Evolutionary conservation across 352 stramenopile species (phyloP), one percentile per base, ranked within the genome.

Genomic region (Pythium monospermum): DNA sequence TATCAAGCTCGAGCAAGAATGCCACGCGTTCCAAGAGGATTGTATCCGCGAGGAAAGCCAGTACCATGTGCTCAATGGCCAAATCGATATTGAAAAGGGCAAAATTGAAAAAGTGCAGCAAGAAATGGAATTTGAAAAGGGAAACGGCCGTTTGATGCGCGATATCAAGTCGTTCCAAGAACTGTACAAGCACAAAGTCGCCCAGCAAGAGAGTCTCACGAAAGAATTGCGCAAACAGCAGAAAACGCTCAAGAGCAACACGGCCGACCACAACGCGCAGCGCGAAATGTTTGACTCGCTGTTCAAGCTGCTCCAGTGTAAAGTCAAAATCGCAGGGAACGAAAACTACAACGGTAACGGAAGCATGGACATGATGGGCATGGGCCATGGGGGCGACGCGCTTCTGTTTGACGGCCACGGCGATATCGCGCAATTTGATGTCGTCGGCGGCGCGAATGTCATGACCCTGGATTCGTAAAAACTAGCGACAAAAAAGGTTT

Each of bases 191-290:
- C 72, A 95, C 66, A 97, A 96, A 54, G 72, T 96, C 38, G 68
- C 76, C 21, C 86, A 97, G 61, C 92, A 97, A 50, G 85, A 97
- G 57, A 80, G 71, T 18, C 73, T 97, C 31, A 85, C 80, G 0
- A 96, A 96, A 61, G 80, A 95, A 49, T 64, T 98, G 33, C 68
- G 87, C 27, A 96, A 96, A 61, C 85, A 96, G 55, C 86, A 97
- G 49, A 91, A 91, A 59, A 61, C 72, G 30, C 73, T 96, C 50
- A 96, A 96, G 61, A 73, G 66, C 33, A 91, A 87, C 46, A 71
- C 90, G 15, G 65, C 64, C 13, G 73, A 81, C 41, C 83, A 87
- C 58, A 72, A 78, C 37, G 63, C 79, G 44, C 91, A 98, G 59
- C 73, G 80, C 42, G 64, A 78, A 28, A 80, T 93, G 68, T 98